Evolutionary conservation across 23 red algal species (phyloP).

Genomic region (Gracilaria domingensis): DNA sequence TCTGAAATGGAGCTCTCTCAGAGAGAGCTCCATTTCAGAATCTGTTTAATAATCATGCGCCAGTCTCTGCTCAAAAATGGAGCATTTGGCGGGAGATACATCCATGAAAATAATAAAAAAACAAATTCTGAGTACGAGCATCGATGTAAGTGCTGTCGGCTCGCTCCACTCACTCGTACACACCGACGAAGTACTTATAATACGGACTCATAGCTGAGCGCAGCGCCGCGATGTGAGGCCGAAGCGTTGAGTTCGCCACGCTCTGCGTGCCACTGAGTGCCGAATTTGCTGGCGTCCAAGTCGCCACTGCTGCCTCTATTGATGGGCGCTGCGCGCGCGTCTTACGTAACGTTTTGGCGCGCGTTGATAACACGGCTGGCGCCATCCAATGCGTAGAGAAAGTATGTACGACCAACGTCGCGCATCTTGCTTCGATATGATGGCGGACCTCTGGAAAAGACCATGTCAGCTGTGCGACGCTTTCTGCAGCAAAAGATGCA

Average conservation of each 20-base stretch:
- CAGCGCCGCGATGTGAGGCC: not conserved
- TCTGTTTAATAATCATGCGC: no score
- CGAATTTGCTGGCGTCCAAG: slow-evolving; percentile 12
- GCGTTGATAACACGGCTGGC: slow-evolving; percentile 84
- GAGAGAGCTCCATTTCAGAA: no score
- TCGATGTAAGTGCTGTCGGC: no score
- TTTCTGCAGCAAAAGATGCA: not conserved
- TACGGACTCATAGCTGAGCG: no score
- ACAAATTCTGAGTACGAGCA: no score
- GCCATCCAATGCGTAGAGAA: slow-evolving; percentile 59
- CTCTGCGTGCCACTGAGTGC: not conserved
- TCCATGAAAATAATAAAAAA: no score
- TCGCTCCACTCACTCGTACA: no score
- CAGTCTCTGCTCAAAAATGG: no score
- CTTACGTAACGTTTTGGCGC: slow-evolving; percentile 50
- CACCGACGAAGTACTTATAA: no score
- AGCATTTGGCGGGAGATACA: no score
- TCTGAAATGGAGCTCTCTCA: no score
- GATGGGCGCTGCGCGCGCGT: slow-evolving; percentile 66
- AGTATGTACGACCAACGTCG: slow-evolving; percentile 76
- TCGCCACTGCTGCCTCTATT: slow-evolving; percentile 66
- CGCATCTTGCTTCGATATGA: not conserved
- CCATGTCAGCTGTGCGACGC: not conserved
- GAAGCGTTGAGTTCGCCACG: not conserved
- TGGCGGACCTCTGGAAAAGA: not conserved